These are phyloP conservation scores for Aspergillus candidus DNA, from an alignment of 2,329 filamentous ascomycete genomes.

Conservation along the genomic window DNA sequence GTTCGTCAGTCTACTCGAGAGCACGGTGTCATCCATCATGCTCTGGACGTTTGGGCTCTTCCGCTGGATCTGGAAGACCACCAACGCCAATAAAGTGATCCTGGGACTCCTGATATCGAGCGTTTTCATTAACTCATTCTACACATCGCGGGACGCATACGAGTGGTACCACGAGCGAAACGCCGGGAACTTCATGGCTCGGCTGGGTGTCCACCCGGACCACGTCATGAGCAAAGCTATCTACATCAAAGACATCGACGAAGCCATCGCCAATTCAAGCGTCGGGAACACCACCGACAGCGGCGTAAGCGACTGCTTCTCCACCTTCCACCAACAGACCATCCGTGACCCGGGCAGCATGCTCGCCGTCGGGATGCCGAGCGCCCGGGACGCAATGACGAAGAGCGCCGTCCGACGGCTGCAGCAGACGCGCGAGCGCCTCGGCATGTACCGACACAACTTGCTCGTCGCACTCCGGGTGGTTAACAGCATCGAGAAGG, in stretches of 20 bases:
- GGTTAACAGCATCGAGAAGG: slow-evolving; percentile 80
- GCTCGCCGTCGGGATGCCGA: slow-evolving; percentile 23
- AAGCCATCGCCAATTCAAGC: slow-evolving; percentile 45
- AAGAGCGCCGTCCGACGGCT: slow-evolving; percentile 51
- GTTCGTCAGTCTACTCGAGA: slow-evolving; percentile 66
- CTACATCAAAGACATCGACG: slow-evolving; percentile 73
- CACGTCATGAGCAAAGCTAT: slow-evolving; percentile 77
- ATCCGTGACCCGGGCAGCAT: slow-evolving; percentile 28
- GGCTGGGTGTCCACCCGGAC: slow-evolving; percentile 73
- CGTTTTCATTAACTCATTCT: slow-evolving; percentile 64
- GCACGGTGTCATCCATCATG: slow-evolving; percentile 67
- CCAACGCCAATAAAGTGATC: slow-evolving; percentile 68
- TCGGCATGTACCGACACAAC: slow-evolving; percentile 82
- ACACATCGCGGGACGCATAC: slow-evolving; percentile 66
- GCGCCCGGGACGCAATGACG: slow-evolving; percentile 24
- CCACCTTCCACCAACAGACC: slow-evolving; percentile 40
- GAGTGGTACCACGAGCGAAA: slow-evolving; percentile 82
- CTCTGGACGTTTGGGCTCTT: slow-evolving; percentile 67
- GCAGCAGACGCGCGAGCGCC: slow-evolving; percentile 70
- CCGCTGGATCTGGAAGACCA: slow-evolving; percentile 59
- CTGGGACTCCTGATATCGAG: slow-evolving; percentile 64
- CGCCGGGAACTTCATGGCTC: slow-evolving; percentile 72
- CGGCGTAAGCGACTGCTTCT: slow-evolving; percentile 35
- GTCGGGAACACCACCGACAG: slow-evolving; percentile 22
- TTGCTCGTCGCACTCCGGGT: slow-evolving; percentile 84